Percentiles rank a stretch among this genome's conserved stretches.
Conservation (phyloP, 2,329 filamentous ascomycete species). For the Sporothrix protearum region DNA sequence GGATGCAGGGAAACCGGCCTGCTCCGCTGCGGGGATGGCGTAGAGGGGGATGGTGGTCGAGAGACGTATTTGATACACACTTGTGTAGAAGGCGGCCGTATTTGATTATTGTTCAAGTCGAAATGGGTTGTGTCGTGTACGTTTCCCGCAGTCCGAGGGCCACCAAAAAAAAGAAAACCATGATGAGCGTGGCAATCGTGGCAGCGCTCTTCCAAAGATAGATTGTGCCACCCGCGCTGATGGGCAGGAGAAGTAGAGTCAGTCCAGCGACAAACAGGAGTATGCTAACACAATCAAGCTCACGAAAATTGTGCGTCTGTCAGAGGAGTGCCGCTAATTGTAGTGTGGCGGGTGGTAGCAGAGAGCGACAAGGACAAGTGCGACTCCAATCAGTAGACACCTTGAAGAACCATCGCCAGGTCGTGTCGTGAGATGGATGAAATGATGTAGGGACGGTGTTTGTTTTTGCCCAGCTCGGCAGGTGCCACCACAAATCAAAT, state of each 20-base stretch:
- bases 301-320: not conserved
- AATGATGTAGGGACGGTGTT: not conserved
- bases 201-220: not conserved
- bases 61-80: not conserved
- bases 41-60: not conserved
- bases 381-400: no score
- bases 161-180: not conserved
- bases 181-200: not conserved
- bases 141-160: not conserved
- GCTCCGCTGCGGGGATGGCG: not conserved
- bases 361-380: not conserved
- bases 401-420: no score
- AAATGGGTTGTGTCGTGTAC: not conserved
- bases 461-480: not conserved
- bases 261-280: not conserved
- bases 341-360: not conserved
- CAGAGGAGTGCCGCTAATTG: not conserved
- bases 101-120: not conserved
- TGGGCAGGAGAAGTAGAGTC: not conserved
- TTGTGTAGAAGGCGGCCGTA: not conserved
- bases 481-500: not conserved
- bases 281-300: not conserved
- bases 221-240: not conserved
- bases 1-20: not conserved
- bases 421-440: not conserved